Percentiles rank a stretch among this genome's conserved stretches.
phyloP scores from a whole-genome alignment of 2,329 filamentous ascomycete species.

The Cladosporium austrohemisphaericum region DNA sequence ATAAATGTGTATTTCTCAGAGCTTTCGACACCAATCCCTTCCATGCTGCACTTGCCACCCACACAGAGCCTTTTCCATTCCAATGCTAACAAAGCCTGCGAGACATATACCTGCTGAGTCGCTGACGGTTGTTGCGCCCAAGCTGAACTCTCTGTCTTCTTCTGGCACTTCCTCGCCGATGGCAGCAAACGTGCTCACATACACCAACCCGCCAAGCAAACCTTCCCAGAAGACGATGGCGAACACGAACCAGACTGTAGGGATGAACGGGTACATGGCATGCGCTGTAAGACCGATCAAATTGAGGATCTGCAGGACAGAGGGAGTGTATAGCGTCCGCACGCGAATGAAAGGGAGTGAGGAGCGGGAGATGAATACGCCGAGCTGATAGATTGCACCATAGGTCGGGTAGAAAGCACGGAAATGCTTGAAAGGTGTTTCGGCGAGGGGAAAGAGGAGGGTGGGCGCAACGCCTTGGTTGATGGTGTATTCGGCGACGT shows the following conservation, averaged over 20 bases:
- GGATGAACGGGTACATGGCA: slow-evolving; percentile 70
- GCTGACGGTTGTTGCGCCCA: slow-evolving; percentile 85
- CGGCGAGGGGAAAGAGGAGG: slow-evolving; percentile 73
- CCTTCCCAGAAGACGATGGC: slow-evolving; percentile 90
- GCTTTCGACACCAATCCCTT: slow-evolving; percentile 52
- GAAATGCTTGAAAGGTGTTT: slow-evolving; percentile 74
- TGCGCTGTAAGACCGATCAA: slow-evolving; percentile 70
- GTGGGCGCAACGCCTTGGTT: slow-evolving; percentile 93
- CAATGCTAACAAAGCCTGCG: slow-evolving; percentile 79
- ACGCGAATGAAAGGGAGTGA: slow-evolving; percentile 84
- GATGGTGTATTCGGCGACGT: slow-evolving; percentile 94
- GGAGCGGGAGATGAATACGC: slow-evolving; percentile 90
- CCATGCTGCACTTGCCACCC: slow-evolving; percentile 79
- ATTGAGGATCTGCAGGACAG: slow-evolving; percentile 77
- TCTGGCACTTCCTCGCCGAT: slow-evolving; percentile 78
- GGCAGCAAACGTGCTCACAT: slow-evolving; percentile 93
- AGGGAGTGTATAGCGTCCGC: slow-evolving; percentile 75
- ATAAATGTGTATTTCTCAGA: slow-evolving; percentile 23
- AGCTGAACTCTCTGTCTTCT: slow-evolving; percentile 82
- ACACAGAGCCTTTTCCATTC: slow-evolving; percentile 76
- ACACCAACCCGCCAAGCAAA: slow-evolving; percentile 82
- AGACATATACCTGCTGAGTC: slow-evolving; percentile 89
- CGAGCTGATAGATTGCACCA: slow-evolving; percentile 88
- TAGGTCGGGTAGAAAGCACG: slow-evolving; percentile 94
- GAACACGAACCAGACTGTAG: slow-evolving; percentile 83